A percentile compares a stretch with the other conserved stretches of the same genome.
Conservation (phyloP, 495 filamentous ascomycete species). For the Talaromyces stipitatus region DNA sequence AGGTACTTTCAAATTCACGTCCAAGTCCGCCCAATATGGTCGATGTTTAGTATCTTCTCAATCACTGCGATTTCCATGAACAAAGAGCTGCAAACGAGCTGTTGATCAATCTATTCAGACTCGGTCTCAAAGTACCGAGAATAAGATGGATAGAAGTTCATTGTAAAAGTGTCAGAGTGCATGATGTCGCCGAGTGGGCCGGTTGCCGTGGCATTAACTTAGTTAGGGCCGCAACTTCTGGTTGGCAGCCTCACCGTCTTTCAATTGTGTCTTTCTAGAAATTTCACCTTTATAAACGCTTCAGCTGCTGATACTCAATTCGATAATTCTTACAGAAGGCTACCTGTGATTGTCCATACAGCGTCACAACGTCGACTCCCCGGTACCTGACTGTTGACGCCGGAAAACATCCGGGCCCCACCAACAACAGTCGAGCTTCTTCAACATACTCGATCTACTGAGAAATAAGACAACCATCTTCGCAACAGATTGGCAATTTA, state of each 20-base stretch:
- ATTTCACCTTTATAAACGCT: neutral
- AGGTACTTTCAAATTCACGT: slow-evolving; percentile 43
- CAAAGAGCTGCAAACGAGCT: no score
- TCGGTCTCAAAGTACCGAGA: no score
- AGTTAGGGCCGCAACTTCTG: neutral
- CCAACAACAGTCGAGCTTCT: neutral
- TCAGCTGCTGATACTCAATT: neutral
- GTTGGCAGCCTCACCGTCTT: neutral
- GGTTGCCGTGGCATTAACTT: slow-evolving; percentile 1
- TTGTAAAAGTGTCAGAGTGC: no score
- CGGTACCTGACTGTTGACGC: neutral
- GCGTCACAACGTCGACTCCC: neutral
- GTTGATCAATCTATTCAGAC: no score
- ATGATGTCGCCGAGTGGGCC: neutral
- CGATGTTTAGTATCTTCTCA: no score
- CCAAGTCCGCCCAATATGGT: slow-evolving; percentile 30
- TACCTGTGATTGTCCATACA: neutral
- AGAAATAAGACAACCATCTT: neutral
- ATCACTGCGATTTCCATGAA: no score
- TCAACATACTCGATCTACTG: neutral
- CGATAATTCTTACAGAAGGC: neutral
- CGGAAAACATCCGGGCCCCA: neutral
- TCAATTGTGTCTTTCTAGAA: neutral
- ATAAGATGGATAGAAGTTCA: no score
- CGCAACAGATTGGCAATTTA: neutral